Base-by-base conservation (phyloP, 1,139 yeast genomes). In the Debaryomyces singareniensis region DNA sequence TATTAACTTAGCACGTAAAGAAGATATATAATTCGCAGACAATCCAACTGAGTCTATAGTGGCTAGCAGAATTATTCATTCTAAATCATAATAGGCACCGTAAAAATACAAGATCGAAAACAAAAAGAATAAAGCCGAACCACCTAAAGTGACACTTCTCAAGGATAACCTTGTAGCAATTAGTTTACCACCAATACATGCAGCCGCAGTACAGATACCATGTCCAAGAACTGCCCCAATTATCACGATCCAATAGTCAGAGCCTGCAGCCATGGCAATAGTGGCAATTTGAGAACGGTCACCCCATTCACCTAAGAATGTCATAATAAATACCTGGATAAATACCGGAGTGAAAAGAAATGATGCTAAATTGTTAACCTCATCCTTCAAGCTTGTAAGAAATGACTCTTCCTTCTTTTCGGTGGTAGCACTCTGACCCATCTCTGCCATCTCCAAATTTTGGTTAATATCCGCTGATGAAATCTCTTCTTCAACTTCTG, bases 231-330 rank as follows among this genome's bases (percentile, higher is more conserved):
- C 76, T 14, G 95, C 95, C 35, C 99, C 98, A 27, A 80, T 44
- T 28, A 91, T 85, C 29, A 89, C 95, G 48, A 70, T 70, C 91
- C 94, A 79, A 61, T 86, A 91, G 54, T 87, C 85, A 23, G 87
- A 79, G 24, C 96, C 96, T 1, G 98, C 96, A 29, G 97, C 97
- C 94, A 91, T 83, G 31, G 98, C 98, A 48, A 91, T 87, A 25
- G 96, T 93, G 23, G 97, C 96, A 32, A 91, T 86, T 60, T 91
- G 99, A 10, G 96, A 87, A 49, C 98, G 78, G 56, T 91, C 99
- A 29, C 99, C 99, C 95, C 97, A 87, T 62, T 91, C 99, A 35
- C 96, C 98, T 34, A 91, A 65, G 54, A 93, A 93, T 2, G 96
- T 86, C 97, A 93, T 89, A 32, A 80, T 78, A 53, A 91, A 91